phyloP scores from a whole-genome alignment of 495 filamentous ascomycete genomes.

The Podospora conica region DNA sequence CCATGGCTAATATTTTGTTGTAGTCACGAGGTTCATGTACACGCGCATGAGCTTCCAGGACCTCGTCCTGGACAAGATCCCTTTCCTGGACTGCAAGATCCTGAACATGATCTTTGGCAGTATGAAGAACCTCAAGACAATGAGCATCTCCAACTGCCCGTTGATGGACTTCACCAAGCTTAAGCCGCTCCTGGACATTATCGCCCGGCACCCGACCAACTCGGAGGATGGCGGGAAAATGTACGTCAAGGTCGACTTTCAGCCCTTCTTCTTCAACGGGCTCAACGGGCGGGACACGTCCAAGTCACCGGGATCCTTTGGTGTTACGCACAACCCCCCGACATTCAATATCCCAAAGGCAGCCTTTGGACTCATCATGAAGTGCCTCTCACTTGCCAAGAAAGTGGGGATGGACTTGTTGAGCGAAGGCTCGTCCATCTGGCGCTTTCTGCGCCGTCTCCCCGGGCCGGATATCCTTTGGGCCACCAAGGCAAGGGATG shows the following conservation, averaged over 20 bases:
- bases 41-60: conserved; percentile 12
- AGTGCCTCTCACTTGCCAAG: conserved; percentile 1
- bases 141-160: conserved; percentile 21
- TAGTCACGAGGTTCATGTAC: not conserved
- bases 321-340: conserved; percentile 22
- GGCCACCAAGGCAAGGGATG: conserved; percentile 24
- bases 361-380: conserved; percentile 8
- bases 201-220: conserved; percentile 5
- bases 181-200: conserved; percentile 4
- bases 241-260: conserved; percentile 20
- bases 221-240: not conserved
- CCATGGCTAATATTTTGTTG: not conserved
- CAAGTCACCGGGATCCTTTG: conserved; percentile 14
- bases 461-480: conserved; percentile 25
- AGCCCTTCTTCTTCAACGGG: conserved; percentile 20
- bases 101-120: conserved; percentile 17
- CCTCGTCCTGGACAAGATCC: conserved; percentile 21
- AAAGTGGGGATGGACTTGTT: conserved; percentile 23
- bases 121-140: conserved; percentile 21
- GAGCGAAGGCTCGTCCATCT: conserved; percentile 22
- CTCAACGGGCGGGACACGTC: not conserved
- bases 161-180: conserved; percentile 26
- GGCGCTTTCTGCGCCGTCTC: conserved; percentile 20
- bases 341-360: conserved; percentile 24
- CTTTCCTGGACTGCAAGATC: conserved; percentile 9